These are phyloP conservation scores for Beauveria sp. DNA, from an alignment of 2,329 filamentous ascomycete genomes.

Conservation along the genomic window DNA sequence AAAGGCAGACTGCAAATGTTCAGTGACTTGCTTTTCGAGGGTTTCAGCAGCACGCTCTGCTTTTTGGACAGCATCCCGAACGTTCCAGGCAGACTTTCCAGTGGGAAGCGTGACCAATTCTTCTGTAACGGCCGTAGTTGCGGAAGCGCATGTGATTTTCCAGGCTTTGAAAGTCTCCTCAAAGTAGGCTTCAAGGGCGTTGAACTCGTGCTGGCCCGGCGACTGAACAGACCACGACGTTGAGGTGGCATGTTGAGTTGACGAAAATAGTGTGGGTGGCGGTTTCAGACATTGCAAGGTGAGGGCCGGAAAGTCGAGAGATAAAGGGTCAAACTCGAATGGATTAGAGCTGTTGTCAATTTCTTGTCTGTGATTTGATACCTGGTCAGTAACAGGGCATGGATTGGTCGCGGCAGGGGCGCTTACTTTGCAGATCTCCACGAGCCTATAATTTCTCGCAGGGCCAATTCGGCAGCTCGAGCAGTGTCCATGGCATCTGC, in stretches of 20 bases:
- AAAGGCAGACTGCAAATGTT: conserved; percentile 72
- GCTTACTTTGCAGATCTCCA: conserved; percentile 75
- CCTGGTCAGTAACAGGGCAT: conserved; percentile 13
- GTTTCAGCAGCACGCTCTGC: conserved; percentile 46
- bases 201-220: conserved; percentile 65
- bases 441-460: conserved; percentile 74
- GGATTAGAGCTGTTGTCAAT: conserved; percentile 48
- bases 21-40: conserved; percentile 61
- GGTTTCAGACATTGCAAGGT: conserved; percentile 73
- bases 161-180: conserved; percentile 59
- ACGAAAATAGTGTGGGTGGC: conserved; percentile 74
- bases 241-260: conserved; percentile 67
- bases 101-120: conserved; percentile 43
- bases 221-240: conserved; percentile 76
- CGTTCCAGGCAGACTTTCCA: conserved; percentile 31
- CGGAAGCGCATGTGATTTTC: conserved; percentile 45
- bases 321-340: conserved; percentile 76
- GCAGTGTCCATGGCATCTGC: conserved; percentile 71
- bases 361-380: conserved; percentile 36
- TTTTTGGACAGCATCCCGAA: conserved; percentile 37
- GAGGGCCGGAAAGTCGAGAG: conserved; percentile 78
- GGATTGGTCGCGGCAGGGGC: conserved; percentile 20
- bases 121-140: conserved; percentile 41
- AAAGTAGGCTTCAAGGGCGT: conserved; percentile 62
- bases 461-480: conserved; percentile 73